Evolutionary conservation across 441 rosid genomes (phyloP).

Genomic region (Mallotus repandus): DNA sequence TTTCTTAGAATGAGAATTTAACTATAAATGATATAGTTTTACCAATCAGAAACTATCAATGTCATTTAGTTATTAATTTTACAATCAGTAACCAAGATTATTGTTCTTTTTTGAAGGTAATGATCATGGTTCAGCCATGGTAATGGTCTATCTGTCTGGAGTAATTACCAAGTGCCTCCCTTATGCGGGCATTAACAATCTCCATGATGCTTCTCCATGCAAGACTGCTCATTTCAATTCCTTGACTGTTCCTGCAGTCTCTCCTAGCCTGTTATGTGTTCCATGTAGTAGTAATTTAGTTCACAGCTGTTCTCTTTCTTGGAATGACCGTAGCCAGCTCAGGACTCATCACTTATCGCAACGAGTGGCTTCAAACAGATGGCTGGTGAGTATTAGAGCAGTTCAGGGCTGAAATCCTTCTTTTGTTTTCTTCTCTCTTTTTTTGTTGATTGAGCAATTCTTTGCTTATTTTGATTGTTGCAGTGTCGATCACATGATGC

Average conservation of each 20-base stretch:
- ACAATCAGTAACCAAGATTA: neutral
- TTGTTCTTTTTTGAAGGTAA: conserved; percentile 30
- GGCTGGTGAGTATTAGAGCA: conserved; percentile 47
- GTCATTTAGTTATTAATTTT: neutral
- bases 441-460: conserved; percentile 3
- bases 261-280: conserved; percentile 26
- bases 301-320: conserved; percentile 33
- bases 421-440: neutral
- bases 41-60: neutral
- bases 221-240: conserved; percentile 26
- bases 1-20: too few relatives aligned
- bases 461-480: conserved; percentile 14
- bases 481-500: conserved; percentile 62
- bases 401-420: neutral
- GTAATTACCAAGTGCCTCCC: conserved; percentile 35
- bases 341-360: conserved; percentile 30
- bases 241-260: conserved; percentile 29
- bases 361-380: conserved; percentile 39
- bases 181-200: conserved; percentile 22
- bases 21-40: too few relatives aligned
- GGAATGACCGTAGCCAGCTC: conserved; percentile 37
- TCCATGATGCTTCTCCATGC: conserved; percentile 29
- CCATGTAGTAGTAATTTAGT: conserved; percentile 27
- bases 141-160: conserved; percentile 45
- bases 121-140: conserved; percentile 59